phyloP scores from a whole-genome alignment of 345 rosid genomes.

The Isatis tinctoria region DNA sequence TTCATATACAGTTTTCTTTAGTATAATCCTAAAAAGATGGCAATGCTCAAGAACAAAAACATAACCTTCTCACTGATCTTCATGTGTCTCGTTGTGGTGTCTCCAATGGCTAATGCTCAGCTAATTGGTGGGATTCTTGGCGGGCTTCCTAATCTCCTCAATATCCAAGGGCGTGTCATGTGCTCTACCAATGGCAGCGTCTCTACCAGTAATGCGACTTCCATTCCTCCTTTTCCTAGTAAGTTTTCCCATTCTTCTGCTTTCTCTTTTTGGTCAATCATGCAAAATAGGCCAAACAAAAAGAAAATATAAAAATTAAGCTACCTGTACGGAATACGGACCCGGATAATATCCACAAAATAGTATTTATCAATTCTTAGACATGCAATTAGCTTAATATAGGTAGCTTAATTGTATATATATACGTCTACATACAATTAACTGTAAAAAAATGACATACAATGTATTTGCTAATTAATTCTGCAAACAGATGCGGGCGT shows the following conservation, averaged over 20 bases:
- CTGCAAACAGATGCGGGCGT: slow-evolving; percentile 43
- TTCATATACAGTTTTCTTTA: neutral
- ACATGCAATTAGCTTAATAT: too few species aligned
- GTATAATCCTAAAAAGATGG: neutral
- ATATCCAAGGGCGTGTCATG: slow-evolving; percentile 40
- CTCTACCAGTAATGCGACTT: neutral
- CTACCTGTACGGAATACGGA: too few species aligned
- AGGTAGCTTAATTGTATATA: too few species aligned
- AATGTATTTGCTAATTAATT: neutral
- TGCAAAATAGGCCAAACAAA: too few species aligned
- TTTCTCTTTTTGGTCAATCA: neutral
- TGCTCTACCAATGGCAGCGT: slow-evolving; percentile 44
- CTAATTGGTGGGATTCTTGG: slow-evolving; percentile 39
- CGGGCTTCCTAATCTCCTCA: slow-evolving; percentile 34
- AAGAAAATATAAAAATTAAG: too few species aligned
- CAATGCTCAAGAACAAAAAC: slow-evolving; percentile 20
- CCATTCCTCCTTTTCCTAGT: slow-evolving; percentile 32
- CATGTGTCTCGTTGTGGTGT: slow-evolving; percentile 20
- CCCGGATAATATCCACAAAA: too few species aligned
- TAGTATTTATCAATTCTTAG: too few species aligned
- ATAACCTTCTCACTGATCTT: slow-evolving; percentile 11
- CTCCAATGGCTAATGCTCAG: slow-evolving; percentile 48
- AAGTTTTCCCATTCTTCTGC: slow-evolving; percentile 17
- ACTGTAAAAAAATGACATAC: too few species aligned
- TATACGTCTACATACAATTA: too few species aligned